Evolutionary conservation across 2,329 filamentous ascomycete species (phyloP), one percentile per base, ranked within the genome.

Genomic region (Talaromyces sp.): DNA sequence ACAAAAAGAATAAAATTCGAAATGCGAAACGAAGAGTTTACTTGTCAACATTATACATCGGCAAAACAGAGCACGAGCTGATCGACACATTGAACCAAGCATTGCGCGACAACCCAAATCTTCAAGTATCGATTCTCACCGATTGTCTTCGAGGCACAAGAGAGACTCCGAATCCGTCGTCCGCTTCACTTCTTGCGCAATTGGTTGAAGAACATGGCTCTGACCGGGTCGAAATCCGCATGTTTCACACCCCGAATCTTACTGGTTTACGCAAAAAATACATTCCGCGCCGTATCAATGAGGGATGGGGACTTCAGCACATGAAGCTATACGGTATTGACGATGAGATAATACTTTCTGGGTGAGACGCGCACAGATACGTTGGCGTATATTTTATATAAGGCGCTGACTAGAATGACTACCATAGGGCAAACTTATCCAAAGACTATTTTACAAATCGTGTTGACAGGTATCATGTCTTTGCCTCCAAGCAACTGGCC

Each of bases 321-420:
- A 99, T 99, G 93, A 99, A 99, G 81, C 81, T 99, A 0, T 99
- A 99, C 68, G 95, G 95, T 0, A 80, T 96, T 24, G 95, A 99
- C 68, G 92, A 99, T 70, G 92, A 96, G 74, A 89, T 99, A 61
- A 93, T 99, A 65, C 85, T 99, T 68, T 96, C 93, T 8, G 93
- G 92, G 85, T 91, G 82, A 64, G 79, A 58, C 56, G 21, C 58
- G 55, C 21, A 6, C 14, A 9, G 35, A n/a, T 38, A 53, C 26
- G 4, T 38, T n/a, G 35, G 14, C 6, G 5, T 59, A 10, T 24
- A 4, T 50, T 24, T 26, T 8, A 14, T 26, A 8, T 9, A 29
- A n/a, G 27, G 27, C 24, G 13, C 26, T 38, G 35, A 38, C 35
- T n/a, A n/a, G 49, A 11, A 14, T 14, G 26, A 26, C 24, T 51